Percentiles rank a stretch among this genome's conserved stretches.
phyloP scores from a whole-genome alignment of 2,329 filamentous ascomycete genomes.

The Venturia carpophila region DNA sequence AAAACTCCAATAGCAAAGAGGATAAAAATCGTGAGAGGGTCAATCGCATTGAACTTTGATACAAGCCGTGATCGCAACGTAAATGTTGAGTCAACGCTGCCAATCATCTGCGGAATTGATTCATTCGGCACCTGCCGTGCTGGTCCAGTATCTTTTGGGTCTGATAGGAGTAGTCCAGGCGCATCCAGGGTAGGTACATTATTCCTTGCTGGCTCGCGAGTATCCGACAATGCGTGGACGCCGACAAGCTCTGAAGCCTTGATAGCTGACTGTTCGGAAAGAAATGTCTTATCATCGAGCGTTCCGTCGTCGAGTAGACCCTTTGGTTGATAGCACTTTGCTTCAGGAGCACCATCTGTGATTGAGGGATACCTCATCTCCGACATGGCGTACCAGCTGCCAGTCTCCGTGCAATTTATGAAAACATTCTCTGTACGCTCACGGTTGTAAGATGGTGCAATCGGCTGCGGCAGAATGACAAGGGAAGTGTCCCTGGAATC shows the following conservation, averaged over 20 bases:
- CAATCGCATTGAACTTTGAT: neutral
- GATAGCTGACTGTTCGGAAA: constrained; percentile 24
- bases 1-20: neutral
- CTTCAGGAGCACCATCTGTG: constrained; percentile 56
- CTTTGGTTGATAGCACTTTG: constrained; percentile 45
- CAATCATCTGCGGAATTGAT: neutral
- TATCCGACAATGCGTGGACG: constrained; percentile 30
- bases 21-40: neutral
- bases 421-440: constrained; percentile 51
- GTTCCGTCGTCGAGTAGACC: constrained; percentile 32
- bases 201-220: neutral
- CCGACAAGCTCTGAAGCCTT: constrained; percentile 33
- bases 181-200: constrained; percentile 12
- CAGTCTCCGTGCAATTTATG: constrained; percentile 76
- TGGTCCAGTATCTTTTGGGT: neutral
- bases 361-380: constrained; percentile 80
- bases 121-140: neutral
- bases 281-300: constrained; percentile 23
- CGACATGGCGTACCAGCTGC: constrained; percentile 91
- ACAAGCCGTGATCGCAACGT: neutral
- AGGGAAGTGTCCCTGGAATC: constrained; percentile 64
- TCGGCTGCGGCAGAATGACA: constrained; percentile 78
- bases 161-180: neutral
- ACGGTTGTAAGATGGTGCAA: constrained; percentile 46
- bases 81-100: neutral